A percentile compares a stretch with the other conserved stretches of the same genome.
phyloP scores from a whole-genome alignment of 208 protist species.

The Leishmania martiniquensis region DNA sequence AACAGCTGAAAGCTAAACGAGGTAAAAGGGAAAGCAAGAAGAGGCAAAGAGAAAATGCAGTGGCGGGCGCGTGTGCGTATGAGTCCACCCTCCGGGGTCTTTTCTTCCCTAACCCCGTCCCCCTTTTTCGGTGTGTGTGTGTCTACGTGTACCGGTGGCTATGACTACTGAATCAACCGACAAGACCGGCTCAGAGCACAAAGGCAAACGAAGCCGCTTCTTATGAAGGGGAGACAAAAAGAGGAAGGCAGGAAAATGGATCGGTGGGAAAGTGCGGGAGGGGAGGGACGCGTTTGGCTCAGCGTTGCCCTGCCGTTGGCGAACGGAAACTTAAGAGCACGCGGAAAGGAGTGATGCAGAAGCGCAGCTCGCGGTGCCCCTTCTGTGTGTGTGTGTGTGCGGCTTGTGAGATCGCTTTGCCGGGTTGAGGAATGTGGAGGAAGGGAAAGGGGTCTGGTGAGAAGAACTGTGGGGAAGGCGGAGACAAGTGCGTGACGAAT shows the following conservation, averaged over 20 bases:
- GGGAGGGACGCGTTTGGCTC: neutral
- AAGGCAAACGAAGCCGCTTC: neutral
- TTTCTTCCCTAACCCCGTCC: too few species aligned
- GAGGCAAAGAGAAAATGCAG: neutral
- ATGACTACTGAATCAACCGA: neutral
- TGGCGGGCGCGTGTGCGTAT: neutral
- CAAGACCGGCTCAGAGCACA: neutral
- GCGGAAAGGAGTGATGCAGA: neutral
- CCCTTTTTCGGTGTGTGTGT: too few species aligned
- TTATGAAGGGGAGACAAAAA: neutral
- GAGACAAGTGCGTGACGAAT: neutral
- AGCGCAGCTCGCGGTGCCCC: neutral
- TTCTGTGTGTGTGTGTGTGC: neutral
- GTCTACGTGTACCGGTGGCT: neutral
- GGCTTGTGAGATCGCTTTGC: neutral
- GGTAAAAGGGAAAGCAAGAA: neutral
- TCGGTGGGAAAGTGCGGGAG: neutral
- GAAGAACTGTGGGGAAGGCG: neutral
- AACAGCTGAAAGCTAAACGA: too few species aligned
- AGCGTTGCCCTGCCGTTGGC: neutral
- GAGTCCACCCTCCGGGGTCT: neutral
- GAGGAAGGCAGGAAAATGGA: neutral
- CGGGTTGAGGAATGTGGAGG: neutral
- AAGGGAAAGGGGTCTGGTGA: neutral
- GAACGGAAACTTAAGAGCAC: neutral